Base-by-base conservation (phyloP, 805 yeast species). In the Pichia cephalocereana region DNA sequence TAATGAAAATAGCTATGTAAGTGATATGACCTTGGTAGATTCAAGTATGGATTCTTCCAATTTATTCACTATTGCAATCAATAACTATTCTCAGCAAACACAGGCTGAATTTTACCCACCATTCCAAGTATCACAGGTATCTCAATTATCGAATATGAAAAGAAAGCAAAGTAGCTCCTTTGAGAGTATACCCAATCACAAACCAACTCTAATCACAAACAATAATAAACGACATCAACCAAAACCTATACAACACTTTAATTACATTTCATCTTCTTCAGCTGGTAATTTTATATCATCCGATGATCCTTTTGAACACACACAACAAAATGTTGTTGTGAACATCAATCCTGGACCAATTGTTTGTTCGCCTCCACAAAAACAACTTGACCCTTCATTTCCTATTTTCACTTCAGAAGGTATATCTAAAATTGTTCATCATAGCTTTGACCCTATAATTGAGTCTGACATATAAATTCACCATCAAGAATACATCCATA, bases 371-470 rank as follows among this genome's bases (percentile, higher is more conserved):
- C 30, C 15, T 18, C 15, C 41, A 23, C 12, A 23, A 8, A 12
- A 12, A 12, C 18, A 26, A 14, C 12, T 6, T 14, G 28, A 6
- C 8, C 31, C 4, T 8, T 10, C 32, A 9, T 45, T 45, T n/a
- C 44, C 48, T 3, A 14, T 40, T 14, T 45, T 14, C 36, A 34
- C 38, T 19, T 11, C 41, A 1, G 9, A 19, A 8, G 38, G 30
- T 19, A 46, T 46, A 1, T 27, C 15, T 3, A 15, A 18, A 18
- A 38, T 37, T 10, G 31, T 34, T 2, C 11, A 28, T 3, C 32
- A 43, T 19, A 46, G 49, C 26, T 46, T 46, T 43, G 49, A 46
- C 18, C 49, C 49, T 9, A 37, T 46, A 11, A 27, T 46, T 4
- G 8, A 39, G 19, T 46, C 49, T 3, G 46, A 43, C 18, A 19